Base-by-base conservation (phyloP, 371 early-diverging fungal genomes). In the Actinomortierella wolfii region DNA sequence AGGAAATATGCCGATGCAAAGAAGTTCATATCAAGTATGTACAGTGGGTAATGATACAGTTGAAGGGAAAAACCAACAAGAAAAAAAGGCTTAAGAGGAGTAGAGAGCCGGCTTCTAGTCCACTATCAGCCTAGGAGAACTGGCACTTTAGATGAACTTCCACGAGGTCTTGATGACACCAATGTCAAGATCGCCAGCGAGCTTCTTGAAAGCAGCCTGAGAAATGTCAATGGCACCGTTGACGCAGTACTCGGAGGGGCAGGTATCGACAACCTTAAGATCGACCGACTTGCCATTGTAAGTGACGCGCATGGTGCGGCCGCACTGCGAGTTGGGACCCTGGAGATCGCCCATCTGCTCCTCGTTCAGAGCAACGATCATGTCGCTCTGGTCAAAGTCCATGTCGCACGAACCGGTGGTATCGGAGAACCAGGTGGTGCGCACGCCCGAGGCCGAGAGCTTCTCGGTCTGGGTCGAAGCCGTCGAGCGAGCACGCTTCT, bases 361-460 rank as follows among this genome's bases (percentile, higher is more conserved):
- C 9, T 21, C 62, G 57, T 71, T 71, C 59, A 71, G 51, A 55
- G 73, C 73, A 42, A 71, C 73, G 24, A 71, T 71, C 73, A 71
- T 43, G 50, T 71, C 73, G 53, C 59, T 62, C 43, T 66, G 65
- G 44, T 61, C 42, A 42, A 71, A 71, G 13, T 29, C 7, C 9
- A 21, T 44, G 1, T 53, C 66, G 42, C 73, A 71, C 41, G 61
- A 61, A 15, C 73, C 73, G 17, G 44, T 13, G 14, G 18, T 40
- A 51, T 66, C 73, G 8, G 73, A 66, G 54, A 71, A 71, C 73
- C 73, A 71, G 26, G 73, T 71, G n/a, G 56, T 66, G 6, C 66
- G 62, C 17, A 62, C 73, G 1, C 56, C 48, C 50, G 51, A 71
- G n/a, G 28, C 13, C 23, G 34, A 34, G 34, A 34, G 34, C 6